A percentile compares a stretch with the other conserved stretches of the same genome.
phyloP scores from a whole-genome alignment of 169 alveolate genomes.

The Eimeria necatrix region DNA sequence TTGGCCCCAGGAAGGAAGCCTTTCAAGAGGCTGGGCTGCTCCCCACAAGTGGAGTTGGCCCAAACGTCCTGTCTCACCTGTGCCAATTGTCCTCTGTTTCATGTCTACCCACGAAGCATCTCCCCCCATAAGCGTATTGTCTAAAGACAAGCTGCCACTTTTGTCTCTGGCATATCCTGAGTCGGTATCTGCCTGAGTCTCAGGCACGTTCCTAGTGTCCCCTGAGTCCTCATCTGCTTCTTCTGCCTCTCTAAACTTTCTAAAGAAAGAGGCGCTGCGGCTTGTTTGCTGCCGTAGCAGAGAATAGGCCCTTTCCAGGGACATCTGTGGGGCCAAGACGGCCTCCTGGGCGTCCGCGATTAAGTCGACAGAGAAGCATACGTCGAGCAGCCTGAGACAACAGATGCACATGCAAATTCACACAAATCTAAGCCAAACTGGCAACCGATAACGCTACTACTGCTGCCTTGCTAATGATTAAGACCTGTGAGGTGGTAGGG shows the following conservation, averaged over 20 bases:
- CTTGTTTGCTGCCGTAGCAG: conserved; percentile 48
- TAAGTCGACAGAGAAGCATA: conserved; percentile 59
- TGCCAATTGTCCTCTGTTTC: too few relatives aligned
- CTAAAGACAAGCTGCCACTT: too few relatives aligned
- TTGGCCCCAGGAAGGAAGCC: too few relatives aligned
- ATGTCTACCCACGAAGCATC: not conserved
- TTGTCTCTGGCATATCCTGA: too few relatives aligned
- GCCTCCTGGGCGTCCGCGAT: conserved; percentile 62
- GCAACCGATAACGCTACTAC: not conserved
- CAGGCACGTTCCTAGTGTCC: too few relatives aligned
- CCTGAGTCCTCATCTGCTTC: not conserved
- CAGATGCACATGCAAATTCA: not conserved
- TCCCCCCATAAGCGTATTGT: not conserved
- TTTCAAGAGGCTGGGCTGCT: too few relatives aligned
- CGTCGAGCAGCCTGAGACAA: conserved; percentile 39
- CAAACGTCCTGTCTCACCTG: too few relatives aligned
- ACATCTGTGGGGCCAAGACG: conserved; percentile 50
- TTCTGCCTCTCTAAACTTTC: not conserved
- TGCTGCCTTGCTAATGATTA: not conserved
- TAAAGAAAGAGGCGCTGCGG: not conserved
- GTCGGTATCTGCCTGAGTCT: too few relatives aligned
- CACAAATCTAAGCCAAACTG: not conserved
- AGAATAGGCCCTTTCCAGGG: conserved; percentile 70
- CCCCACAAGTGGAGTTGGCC: too few relatives aligned
- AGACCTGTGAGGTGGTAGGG: not conserved